A percentile compares a stretch with the other conserved stretches of the same genome.
These are phyloP conservation scores for Aspergillus sp. DNA, from an alignment of 2,329 filamentous ascomycete species.

Conservation along the genomic window DNA sequence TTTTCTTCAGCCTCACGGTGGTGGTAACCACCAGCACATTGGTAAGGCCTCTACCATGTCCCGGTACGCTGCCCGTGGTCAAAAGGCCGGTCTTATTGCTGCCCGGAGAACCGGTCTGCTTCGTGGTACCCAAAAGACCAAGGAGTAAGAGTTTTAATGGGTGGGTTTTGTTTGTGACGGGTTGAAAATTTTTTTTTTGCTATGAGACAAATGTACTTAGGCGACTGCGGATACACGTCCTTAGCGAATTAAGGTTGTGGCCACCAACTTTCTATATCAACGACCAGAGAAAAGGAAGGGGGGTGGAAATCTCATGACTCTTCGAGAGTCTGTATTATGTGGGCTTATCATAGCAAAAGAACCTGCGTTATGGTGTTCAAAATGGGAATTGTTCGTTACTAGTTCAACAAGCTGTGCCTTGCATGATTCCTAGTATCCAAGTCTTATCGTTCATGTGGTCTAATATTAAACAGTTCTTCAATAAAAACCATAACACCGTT, in stretches of 20 bases:
- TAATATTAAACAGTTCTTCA: no score
- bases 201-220: constrained; percentile 39
- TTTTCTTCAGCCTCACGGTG: constrained; percentile 65
- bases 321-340: background rate
- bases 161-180: constrained; percentile 57
- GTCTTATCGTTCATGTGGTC: no score
- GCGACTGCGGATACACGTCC: constrained; percentile 34
- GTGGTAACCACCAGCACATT: constrained; percentile 99
- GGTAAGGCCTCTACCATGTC: constrained; percentile 99
- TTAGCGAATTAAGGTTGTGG: constrained; percentile 37
- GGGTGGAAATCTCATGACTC: background rate
- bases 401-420: background rate
- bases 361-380: background rate
- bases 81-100: constrained; percentile 99
- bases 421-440: no score
- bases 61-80: constrained; percentile 93
- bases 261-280: constrained; percentile 27
- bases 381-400: background rate
- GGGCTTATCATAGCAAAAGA: background rate
- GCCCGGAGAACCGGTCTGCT: constrained; percentile 99
- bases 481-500: no score
- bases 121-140: constrained; percentile 99
- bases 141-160: constrained; percentile 67
- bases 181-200: constrained; percentile 34
- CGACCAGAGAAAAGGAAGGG: constrained; percentile 13